Percentiles rank a stretch among this genome's conserved stretches.
These are phyloP conservation scores for Puccinia novopanici DNA, from an alignment of 1,284 basidiomycete genomes.

Conservation along the genomic window DNA sequence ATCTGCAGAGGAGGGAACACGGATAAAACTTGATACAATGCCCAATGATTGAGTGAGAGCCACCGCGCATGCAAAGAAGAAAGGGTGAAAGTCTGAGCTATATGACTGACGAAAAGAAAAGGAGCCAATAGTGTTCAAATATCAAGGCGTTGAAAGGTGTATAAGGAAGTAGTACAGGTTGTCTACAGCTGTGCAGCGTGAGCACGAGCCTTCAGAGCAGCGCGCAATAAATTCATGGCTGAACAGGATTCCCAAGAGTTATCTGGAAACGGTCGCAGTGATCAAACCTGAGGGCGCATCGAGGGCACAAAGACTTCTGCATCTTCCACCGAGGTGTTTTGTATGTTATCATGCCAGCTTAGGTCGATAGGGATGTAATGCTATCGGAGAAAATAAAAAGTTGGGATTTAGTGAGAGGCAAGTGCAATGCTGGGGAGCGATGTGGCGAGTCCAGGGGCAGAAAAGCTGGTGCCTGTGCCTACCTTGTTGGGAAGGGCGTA, in stretches of 20 bases:
- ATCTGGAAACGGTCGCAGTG: slow-evolving; percentile 55
- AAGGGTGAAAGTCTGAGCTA: too few relatives aligned
- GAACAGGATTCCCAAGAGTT: background rate
- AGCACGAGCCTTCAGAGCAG: too few relatives aligned
- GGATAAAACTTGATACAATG: too few relatives aligned
- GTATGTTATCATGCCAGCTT: slow-evolving; percentile 52
- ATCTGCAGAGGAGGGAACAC: too few relatives aligned
- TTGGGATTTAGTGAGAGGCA: background rate
- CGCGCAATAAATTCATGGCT: too few relatives aligned
- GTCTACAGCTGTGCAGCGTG: too few relatives aligned
- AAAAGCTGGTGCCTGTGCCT: background rate
- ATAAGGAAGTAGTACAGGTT: too few relatives aligned
- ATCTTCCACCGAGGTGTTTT: slow-evolving; percentile 54
- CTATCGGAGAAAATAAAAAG: slow-evolving; percentile 58
- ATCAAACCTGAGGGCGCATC: slow-evolving; percentile 56
- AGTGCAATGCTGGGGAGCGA: background rate
- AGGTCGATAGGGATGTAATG: slow-evolving; percentile 69
- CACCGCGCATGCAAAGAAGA: too few relatives aligned
- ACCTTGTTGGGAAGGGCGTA: slow-evolving; percentile 81
- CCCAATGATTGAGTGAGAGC: too few relatives aligned
- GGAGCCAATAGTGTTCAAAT: too few relatives aligned
- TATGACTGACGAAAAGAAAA: too few relatives aligned
- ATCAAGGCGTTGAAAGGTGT: too few relatives aligned
- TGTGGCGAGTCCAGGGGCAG: background rate
- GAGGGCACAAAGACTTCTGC: slow-evolving; percentile 57